A percentile compares a stretch with the other conserved stretches of the same genome.
Evolutionary conservation across 192 early-diverging fungal genomes (phyloP).

Genomic region (Chytriomyces sp.): DNA sequence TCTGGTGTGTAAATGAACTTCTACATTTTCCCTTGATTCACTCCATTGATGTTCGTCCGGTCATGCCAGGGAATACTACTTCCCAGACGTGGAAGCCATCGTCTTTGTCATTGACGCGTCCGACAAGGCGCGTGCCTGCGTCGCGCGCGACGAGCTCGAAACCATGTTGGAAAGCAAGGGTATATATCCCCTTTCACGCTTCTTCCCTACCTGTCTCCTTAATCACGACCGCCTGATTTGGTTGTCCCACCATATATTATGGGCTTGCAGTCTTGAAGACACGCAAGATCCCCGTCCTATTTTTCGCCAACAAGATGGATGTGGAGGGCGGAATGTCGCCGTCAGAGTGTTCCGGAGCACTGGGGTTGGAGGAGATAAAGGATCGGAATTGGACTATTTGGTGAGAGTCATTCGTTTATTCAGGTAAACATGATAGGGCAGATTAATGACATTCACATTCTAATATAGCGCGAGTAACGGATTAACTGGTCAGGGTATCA

Average conservation of each 20-base stretch:
- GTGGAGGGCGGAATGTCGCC: conserved; percentile 36
- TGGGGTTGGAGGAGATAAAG: conserved; percentile 43
- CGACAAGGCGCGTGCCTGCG: conserved; percentile 39
- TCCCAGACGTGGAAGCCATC: conserved; percentile 45
- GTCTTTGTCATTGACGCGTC: conserved; percentile 46
- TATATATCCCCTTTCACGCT: background rate
- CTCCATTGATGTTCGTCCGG: background rate
- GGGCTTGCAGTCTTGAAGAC: conserved; percentile 25
- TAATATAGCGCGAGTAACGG: conserved; percentile 35
- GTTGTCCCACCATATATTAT: background rate
- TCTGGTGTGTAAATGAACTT: conserved; percentile 28
- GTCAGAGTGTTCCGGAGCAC: conserved; percentile 36
- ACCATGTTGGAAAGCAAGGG: conserved; percentile 28
- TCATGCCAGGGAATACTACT: conserved; percentile 35
- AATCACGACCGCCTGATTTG: too few species aligned
- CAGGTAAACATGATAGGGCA: background rate
- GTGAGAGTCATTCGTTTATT: conserved; percentile 11
- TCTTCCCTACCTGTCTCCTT: background rate
- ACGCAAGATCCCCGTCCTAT: conserved; percentile 37
- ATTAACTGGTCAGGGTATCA: conserved; percentile 41
- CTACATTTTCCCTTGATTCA: background rate
- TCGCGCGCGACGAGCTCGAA: conserved; percentile 46
- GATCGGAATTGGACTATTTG: conserved; percentile 50
- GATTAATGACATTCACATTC: background rate
- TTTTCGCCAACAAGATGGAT: conserved; percentile 50